A percentile compares a stretch with the other conserved stretches of the same genome.
These are phyloP conservation scores for Eragrostis nindensis DNA, from an alignment of 176 grass and related monocot genomes.

Conservation along the genomic window DNA sequence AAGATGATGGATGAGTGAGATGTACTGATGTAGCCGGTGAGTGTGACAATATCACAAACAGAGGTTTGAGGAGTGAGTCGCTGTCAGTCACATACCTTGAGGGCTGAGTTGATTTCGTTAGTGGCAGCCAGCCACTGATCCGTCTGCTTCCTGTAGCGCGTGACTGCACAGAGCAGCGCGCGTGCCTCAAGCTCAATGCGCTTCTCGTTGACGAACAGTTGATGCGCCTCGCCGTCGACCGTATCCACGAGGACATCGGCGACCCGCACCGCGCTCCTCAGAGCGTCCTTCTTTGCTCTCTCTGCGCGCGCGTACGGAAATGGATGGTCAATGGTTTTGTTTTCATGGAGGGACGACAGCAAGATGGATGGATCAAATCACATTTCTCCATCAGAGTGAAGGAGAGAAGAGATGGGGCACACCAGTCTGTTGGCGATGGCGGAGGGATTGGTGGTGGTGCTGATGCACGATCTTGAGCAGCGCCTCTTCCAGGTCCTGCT, in stretches of 20 bases:
- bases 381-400: neutral
- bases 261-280: slow-evolving; percentile 45
- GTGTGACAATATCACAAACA: too few species aligned
- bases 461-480: slow-evolving; percentile 67
- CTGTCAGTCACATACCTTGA: slow-evolving; percentile 51
- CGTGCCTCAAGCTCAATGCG: slow-evolving; percentile 70
- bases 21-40: too few species aligned
- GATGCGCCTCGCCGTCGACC: slow-evolving; percentile 65
- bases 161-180: slow-evolving; percentile 52
- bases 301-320: slow-evolving; percentile 38
- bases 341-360: too few species aligned
- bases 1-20: too few species aligned
- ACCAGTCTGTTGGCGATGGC: slow-evolving; percentile 67
- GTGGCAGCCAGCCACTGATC: slow-evolving; percentile 82
- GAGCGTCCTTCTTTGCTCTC: slow-evolving; percentile 55
- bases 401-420: neutral
- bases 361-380: neutral
- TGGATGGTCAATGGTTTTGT: neutral
- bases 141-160: slow-evolving; percentile 74
- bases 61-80: neutral
- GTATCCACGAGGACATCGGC: slow-evolving; percentile 58
- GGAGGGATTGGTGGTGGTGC: slow-evolving; percentile 58
- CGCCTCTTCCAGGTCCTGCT: slow-evolving; percentile 62
- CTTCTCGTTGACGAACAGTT: slow-evolving; percentile 75
- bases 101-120: slow-evolving; percentile 61